Percentiles rank a stretch among this genome's conserved stretches.
These are phyloP conservation scores for Beauveria brongniartii DNA, from an alignment of 2,329 filamentous ascomycete species.

Conservation along the genomic window DNA sequence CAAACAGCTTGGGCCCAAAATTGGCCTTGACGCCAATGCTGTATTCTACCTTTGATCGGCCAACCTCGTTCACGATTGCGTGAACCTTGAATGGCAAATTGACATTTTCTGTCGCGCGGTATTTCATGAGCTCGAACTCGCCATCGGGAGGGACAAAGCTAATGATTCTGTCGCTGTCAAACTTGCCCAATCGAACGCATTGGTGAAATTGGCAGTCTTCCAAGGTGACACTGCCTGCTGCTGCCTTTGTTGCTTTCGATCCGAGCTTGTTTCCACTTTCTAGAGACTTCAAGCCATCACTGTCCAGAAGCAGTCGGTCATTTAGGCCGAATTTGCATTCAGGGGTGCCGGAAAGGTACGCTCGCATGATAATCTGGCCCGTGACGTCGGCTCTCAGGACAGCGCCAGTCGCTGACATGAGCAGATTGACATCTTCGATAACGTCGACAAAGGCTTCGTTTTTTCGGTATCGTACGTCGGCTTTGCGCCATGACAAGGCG, in stretches of 20 bases:
- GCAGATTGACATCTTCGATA: slow-evolving; percentile 96
- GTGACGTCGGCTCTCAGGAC: slow-evolving; percentile 94
- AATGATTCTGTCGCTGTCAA: slow-evolving; percentile 94
- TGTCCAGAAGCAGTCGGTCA: slow-evolving; percentile 85
- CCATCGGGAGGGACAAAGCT: slow-evolving; percentile 95
- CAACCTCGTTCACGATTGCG: slow-evolving; percentile 95
- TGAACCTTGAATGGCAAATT: slow-evolving; percentile 98
- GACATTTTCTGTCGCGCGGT: slow-evolving; percentile 96
- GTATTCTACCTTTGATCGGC: slow-evolving; percentile 96
- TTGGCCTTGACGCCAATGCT: slow-evolving; percentile 96
- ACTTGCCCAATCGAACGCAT: slow-evolving; percentile 94
- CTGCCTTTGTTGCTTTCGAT: slow-evolving; percentile 87
- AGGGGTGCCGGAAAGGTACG: slow-evolving; percentile 90
- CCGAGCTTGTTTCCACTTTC: slow-evolving; percentile 70
- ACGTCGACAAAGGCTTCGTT: slow-evolving; percentile 99
- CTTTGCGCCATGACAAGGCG: slow-evolving; percentile 90
- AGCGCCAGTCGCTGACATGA: slow-evolving; percentile 97
- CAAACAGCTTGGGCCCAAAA: slow-evolving; percentile 92
- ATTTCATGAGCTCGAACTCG: slow-evolving; percentile 98
- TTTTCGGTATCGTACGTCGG: slow-evolving; percentile 98
- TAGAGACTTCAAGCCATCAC: slow-evolving; percentile 55
- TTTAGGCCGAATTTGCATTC: slow-evolving; percentile 99
- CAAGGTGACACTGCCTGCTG: slow-evolving; percentile 87
- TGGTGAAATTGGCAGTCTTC: slow-evolving; percentile 99
- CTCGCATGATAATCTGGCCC: slow-evolving; percentile 97